Evolutionary conservation across 495 filamentous ascomycete species (phyloP), one percentile per base, ranked within the genome.

Genomic region (Aspergillus panamensis): DNA sequence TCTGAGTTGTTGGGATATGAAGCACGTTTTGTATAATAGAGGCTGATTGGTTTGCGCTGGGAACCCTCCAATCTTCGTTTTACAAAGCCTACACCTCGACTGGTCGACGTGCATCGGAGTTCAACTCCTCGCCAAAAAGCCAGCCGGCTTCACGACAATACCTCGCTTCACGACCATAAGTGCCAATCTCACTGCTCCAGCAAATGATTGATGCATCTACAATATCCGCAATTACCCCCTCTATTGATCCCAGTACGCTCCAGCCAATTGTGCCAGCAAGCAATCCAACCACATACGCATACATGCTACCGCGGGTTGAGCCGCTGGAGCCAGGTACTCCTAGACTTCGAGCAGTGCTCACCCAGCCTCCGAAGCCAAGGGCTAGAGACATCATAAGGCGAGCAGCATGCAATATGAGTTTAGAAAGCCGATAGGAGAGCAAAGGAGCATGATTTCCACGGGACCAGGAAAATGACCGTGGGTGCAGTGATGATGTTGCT

Each of bases 341-440:
- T 12, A 95, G 73, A 68, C 85, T 84, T 47, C 87, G 83, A 16
- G 94, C 91, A 31, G 91, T 93, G 52, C 87, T 87, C n/a, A 97
- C 91, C 94, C 94, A 98, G 25, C 90, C 94, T n/a, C 89, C 93
- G 66, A 96, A 93, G 1, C 94, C 95, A 29, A 98, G 79, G 2
- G 88, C 88, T 37, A 89, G 81, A 7, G 91, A 89, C 81, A 95
- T 95, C 62, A 97, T 89, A 62, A 89, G 87, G 17, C 94, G 82
- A 16, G 90, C 91, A 17, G 94, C 92, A 61, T 95, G 88, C 12
- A 98, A 84, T 17, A 98, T 84, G 55, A 98, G 80, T 65, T 96
- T 96, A 5, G 93, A 90, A 17, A 97, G 84, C 20, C 87, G 84
- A 66, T 97, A 98, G 4, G 94, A 86, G 33, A 84, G 68, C 30